These are phyloP conservation scores for Boletus eberwhitei DNA, from an alignment of 768 basidiomycete species.

Conservation along the genomic window DNA sequence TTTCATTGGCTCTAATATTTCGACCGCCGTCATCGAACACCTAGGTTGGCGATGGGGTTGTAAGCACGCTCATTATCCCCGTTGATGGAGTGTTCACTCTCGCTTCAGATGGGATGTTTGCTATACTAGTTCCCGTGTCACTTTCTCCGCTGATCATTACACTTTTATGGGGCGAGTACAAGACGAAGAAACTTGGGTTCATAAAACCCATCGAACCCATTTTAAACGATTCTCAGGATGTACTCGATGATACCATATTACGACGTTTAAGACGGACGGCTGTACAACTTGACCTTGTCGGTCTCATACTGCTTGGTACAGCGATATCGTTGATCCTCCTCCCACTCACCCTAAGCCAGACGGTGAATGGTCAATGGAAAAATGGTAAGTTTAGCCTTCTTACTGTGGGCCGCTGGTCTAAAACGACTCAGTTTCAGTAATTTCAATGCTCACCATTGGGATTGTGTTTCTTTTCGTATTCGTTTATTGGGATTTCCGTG, in stretches of 20 bases:
- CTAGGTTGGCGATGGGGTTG: conserved; percentile 71
- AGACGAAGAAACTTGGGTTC: conserved; percentile 39
- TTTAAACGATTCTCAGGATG: not conserved
- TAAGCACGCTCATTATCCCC: conserved; percentile 30
- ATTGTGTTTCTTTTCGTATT: conserved; percentile 41
- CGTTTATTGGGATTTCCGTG: conserved; percentile 45
- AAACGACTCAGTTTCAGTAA: conserved; percentile 41
- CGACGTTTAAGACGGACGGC: conserved; percentile 19
- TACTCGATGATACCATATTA: not conserved
- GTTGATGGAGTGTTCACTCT: not conserved
- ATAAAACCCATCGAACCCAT: conserved; percentile 9
- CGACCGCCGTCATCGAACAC: conserved; percentile 40
- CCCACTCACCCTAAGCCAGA: conserved; percentile 48
- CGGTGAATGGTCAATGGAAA: conserved; percentile 40
- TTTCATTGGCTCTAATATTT: conserved; percentile 62
- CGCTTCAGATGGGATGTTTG: conserved; percentile 51
- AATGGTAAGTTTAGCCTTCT: conserved; percentile 34
- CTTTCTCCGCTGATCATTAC: conserved; percentile 52
- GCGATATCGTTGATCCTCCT: conserved; percentile 51
- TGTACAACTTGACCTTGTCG: conserved; percentile 45
- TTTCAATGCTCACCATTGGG: conserved; percentile 51
- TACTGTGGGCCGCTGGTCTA: not conserved
- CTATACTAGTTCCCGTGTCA: conserved; percentile 49
- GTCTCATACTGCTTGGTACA: conserved; percentile 48
- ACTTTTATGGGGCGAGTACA: conserved; percentile 53